Conservation (phyloP, 2,329 filamentous ascomycete species). For the Beauveria bassiana region DNA sequence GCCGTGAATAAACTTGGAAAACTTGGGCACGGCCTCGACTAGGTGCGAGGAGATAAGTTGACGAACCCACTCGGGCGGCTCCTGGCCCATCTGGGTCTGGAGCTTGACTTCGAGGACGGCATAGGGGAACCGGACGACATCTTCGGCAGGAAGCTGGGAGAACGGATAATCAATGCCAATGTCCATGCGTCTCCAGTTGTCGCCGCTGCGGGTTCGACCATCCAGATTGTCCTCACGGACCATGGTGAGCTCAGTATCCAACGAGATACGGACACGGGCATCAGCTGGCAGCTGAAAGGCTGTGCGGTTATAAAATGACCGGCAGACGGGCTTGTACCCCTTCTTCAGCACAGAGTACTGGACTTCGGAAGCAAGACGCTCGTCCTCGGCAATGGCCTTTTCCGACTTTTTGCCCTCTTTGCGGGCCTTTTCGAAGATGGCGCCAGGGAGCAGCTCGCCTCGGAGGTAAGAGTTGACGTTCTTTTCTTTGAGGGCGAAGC, state of each 20-base stretch:
- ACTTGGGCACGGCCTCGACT: conserved; percentile 97
- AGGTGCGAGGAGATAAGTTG: conserved; percentile 89
- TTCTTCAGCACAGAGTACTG: conserved; percentile 89
- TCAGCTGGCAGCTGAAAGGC: conserved; percentile 97
- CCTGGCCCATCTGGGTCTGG: conserved; percentile 90
- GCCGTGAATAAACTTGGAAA: conserved; percentile 98
- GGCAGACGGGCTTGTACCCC: conserved; percentile 78
- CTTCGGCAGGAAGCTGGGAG: conserved; percentile 73
- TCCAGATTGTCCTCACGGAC: conserved; percentile 91
- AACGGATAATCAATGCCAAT: conserved; percentile 97
- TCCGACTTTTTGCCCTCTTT: conserved; percentile 91
- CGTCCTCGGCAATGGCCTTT: conserved; percentile 84
- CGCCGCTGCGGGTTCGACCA: conserved; percentile 63
- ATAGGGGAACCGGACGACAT: conserved; percentile 89
- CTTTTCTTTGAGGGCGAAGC: conserved; percentile 94
- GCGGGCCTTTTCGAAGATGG: conserved; percentile 93
- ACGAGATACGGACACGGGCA: conserved; percentile 88
- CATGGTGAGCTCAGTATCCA: conserved; percentile 95
- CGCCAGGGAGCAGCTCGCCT: conserved; percentile 75
- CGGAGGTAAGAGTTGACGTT: conserved; percentile 86
- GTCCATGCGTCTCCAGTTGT: conserved; percentile 95
- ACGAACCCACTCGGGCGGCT: conserved; percentile 93
- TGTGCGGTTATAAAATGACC: conserved; percentile 96
- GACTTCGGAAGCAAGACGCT: conserved; percentile 82
- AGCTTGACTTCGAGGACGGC: conserved; percentile 95